Percentiles rank a stretch among this genome's conserved stretches.
phyloP scores from a whole-genome alignment of 768 basidiomycete genomes.

The Astraeus odoratus region DNA sequence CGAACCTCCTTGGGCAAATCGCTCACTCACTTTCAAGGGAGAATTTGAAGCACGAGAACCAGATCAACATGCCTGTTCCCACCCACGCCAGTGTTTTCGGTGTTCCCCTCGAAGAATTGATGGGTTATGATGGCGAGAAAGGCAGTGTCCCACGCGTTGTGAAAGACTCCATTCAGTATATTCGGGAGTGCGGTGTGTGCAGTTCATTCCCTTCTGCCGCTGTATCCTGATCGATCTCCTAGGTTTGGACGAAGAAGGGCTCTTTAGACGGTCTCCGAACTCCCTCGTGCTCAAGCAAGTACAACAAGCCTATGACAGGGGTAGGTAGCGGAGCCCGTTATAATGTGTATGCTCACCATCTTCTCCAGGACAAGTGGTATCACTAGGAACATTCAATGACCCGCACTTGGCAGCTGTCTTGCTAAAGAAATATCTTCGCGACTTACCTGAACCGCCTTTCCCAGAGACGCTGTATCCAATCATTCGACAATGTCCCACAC shows the following conservation, averaged over 20 bases:
- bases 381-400: conserved; percentile 67
- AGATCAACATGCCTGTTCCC: conserved; percentile 60
- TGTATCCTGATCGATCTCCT: background rate
- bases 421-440: conserved; percentile 79
- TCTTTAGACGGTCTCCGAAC: conserved; percentile 78
- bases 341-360: conserved; percentile 2
- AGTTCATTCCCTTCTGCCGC: background rate
- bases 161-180: conserved; percentile 64
- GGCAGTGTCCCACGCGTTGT: conserved; percentile 77
- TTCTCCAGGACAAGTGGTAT: conserved; percentile 63
- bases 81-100: conserved; percentile 65
- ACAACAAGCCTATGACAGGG: conserved; percentile 81
- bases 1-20: background rate
- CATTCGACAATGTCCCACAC: conserved; percentile 61
- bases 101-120: conserved; percentile 72
- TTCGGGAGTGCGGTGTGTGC: conserved; percentile 48
- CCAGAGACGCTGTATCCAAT: conserved; percentile 59
- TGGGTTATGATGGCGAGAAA: conserved; percentile 81
- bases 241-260: conserved; percentile 65
- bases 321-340: conserved; percentile 24
- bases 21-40: conserved; percentile 42
- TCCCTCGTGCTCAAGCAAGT: conserved; percentile 65
- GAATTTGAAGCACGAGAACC: conserved; percentile 66
- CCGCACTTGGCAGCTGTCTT: conserved; percentile 80
- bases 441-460: conserved; percentile 75